Evolutionary conservation across 1,284 basidiomycete species (phyloP), one percentile per base, ranked within the genome.

Genomic region (Moniliophthora roreri): DNA sequence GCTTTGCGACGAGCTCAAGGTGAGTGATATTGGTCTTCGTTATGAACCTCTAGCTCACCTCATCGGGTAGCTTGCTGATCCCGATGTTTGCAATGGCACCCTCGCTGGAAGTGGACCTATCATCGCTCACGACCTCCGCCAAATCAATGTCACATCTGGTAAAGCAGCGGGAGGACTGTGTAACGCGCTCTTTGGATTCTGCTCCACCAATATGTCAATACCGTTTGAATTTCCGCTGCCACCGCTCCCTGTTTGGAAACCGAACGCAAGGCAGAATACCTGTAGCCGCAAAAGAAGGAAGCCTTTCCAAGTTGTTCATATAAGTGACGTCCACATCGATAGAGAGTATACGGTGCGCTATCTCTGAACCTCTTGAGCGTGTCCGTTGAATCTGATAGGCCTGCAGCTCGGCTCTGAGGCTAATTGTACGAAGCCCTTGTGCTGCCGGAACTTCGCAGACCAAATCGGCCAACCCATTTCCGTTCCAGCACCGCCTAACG

Each of bases 291-390:
- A 63, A 4, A 74, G 77, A 10, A 69, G 68, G 21, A n/a, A 70
- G 23, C 74, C 78, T 0, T 73, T 82, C 60, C 73, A 76, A 55
- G 79, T 80, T 6, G 73, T 70, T 36, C 71, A 83, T 63, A 74
- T 82, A 56, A 80, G 78, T 57, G 80, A 82, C 61, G 77, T 76
- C 3, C 81, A 82, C 58, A 78, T 83, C 48, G 81, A 82, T 58
- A 67, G 77, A 36, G 59, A 70, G 21, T 81, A 82, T 60, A 72
- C 73, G 23, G 79, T 80, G 55, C 38, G 75, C 53, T 37, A 13
- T 38, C n/a, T 18, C 23, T 28, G 6, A 26, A 42, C 11, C 13
- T 11, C 9, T 37, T 37, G 15, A 8, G 10, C 28, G 32, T 21
- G 10, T 11, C 9, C 35, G 24, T 23, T 11, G 24, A 36, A 24